These are phyloP conservation scores for Alnus glutinosa DNA, from an alignment of 306 rosid genomes.

Conservation along the genomic window DNA sequence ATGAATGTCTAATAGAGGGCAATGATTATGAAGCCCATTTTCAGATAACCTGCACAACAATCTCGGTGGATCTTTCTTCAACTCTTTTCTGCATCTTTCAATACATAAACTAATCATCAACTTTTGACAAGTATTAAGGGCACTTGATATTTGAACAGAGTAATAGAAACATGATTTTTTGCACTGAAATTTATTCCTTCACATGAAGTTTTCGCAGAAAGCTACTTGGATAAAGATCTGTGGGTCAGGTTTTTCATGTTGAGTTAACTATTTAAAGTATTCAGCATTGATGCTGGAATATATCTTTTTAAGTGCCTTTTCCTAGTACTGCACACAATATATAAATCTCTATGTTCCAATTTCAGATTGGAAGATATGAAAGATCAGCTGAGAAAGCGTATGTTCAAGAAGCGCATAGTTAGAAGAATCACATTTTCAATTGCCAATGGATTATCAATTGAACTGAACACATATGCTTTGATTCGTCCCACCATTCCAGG, in stretches of 20 bases:
- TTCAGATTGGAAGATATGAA: conserved; percentile 90
- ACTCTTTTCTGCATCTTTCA: not conserved
- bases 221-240: conserved; percentile 13
- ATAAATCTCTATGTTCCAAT: conserved; percentile 17
- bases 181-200: not conserved
- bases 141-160: not conserved
- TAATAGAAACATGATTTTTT: not conserved
- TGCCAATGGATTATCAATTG: conserved; percentile 68
- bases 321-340: no score
- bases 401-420: conserved; percentile 84
- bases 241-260: conserved; percentile 19
- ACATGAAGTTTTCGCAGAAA: not conserved
- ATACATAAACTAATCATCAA: not conserved
- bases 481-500: conserved; percentile 87
- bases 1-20: no score
- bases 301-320: no score
- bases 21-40: no score
- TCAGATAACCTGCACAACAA: not conserved
- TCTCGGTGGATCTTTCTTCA: not conserved
- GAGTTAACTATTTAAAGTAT: not conserved
- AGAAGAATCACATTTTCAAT: conserved; percentile 61
- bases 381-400: conserved; percentile 81
- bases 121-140: not conserved
- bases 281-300: no score
- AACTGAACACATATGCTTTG: conserved; percentile 77